A percentile compares a stretch with the other conserved stretches of the same genome.
These are phyloP conservation scores for Coprinellus micaceus DNA, from an alignment of 768 basidiomycete genomes.

Conservation along the genomic window DNA sequence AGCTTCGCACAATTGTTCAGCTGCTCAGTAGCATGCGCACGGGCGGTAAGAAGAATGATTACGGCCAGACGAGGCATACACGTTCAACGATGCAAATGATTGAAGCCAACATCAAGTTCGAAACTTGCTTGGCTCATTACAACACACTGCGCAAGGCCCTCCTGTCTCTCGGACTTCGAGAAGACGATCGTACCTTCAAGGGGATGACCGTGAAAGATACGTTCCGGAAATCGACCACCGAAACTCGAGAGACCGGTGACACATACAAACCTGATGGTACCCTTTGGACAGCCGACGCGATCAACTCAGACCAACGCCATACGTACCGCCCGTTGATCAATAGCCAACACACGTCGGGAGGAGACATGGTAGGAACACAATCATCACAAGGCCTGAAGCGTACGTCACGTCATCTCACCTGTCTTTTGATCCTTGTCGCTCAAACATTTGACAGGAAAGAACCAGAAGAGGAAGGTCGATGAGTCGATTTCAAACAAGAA, in stretches of 20 bases:
- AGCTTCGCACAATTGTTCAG: constrained; percentile 9
- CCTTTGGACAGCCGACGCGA: constrained; percentile 8
- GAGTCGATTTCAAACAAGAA: too few species aligned
- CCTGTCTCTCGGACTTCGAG: constrained; percentile 1
- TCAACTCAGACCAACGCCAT: neutral
- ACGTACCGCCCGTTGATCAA: too few species aligned
- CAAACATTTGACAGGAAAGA: too few species aligned
- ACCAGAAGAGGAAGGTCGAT: too few species aligned
- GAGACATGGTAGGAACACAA: too few species aligned
- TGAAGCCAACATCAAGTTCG: neutral
- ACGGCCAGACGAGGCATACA: constrained; percentile 13
- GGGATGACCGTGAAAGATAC: constrained; percentile 10
- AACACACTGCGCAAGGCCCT: constrained; percentile 5
- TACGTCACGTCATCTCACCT: too few species aligned
- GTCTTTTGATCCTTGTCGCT: too few species aligned
- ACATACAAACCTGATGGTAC: constrained; percentile 11
- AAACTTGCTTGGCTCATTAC: constrained; percentile 11
- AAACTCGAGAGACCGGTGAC: constrained; percentile 13
- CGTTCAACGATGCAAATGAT: neutral
- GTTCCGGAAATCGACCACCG: constrained; percentile 9
- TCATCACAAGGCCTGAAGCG: too few species aligned
- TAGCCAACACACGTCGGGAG: too few species aligned
- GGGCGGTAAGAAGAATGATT: constrained; percentile 2
- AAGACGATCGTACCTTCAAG: neutral
- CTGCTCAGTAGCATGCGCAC: neutral